Evolutionary conservation across 495 filamentous ascomycete genomes (phyloP), one percentile per base, ranked within the genome.

Genomic region (Aspergillus panamensis): DNA sequence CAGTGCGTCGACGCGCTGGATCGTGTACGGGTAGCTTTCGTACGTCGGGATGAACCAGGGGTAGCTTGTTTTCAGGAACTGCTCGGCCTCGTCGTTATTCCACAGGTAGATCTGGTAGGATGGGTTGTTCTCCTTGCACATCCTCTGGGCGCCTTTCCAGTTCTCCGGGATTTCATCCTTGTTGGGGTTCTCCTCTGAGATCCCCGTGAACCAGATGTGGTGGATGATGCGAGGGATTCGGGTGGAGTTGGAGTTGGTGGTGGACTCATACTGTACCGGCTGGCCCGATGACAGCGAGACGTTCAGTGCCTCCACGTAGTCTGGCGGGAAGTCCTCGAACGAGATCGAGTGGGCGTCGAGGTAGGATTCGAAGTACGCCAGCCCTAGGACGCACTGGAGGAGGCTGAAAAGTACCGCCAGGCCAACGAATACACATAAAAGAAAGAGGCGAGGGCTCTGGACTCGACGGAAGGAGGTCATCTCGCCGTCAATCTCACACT

Each of bases 11-110:
- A 86, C 87, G 20, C 87, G 80, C 68, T 89, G 84, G 58, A 91
- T 87, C 12, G 80, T 78, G 63, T 82, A 84, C 14, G 70, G 73
- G 61, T 91, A 91, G 63, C 67, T 71, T 56, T 87, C 84, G 64
- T 82, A 91, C 0, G 82, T 85, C n/a, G 79, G 74, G 19, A 88
- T 71, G 69, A 90, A 90, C 84, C 85, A 89, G 1, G 84, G 73
- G 60, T 89, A 89, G 64, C 86, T 62, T 10, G 53, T 55, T 32
- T 74, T 69, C 57, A 90, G 82, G 60, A 90, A 88, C 3, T 82
- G 75, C 14, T 57, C 61, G 42, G 61, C 43, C 0, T 45, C 50
- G 1, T 51, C 55, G 51, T 63, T 55, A 14, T 54, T 66, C 64
- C 61, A 66, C 37, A 55, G 30, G 52, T 45, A 55, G 19, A 44